These are phyloP conservation scores for Phytophthora sojae DNA, from an alignment of 352 stramenopile species.

Conservation along the genomic window DNA sequence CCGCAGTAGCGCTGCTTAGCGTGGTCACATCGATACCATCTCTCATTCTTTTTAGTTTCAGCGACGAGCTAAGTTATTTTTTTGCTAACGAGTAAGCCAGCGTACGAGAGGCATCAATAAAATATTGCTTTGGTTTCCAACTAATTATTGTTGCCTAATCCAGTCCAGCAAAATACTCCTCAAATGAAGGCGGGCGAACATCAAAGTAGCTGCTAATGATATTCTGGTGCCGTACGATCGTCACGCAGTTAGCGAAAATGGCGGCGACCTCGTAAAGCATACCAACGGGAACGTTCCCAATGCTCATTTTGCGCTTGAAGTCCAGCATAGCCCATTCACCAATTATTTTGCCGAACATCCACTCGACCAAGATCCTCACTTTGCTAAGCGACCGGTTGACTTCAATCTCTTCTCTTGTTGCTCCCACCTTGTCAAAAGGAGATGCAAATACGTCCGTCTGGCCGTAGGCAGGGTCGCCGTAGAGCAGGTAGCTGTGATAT, in stretches of 20 bases:
- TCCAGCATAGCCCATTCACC: background rate
- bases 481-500: background rate
- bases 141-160: too few species aligned
- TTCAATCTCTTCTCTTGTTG: background rate
- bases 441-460: background rate
- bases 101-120: too few species aligned
- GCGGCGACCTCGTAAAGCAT: background rate
- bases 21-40: too few species aligned
- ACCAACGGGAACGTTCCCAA: background rate
- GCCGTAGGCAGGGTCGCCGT: background rate
- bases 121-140: too few species aligned
- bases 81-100: too few species aligned
- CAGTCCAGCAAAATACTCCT: too few species aligned
- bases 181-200: background rate
- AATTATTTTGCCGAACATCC: background rate
- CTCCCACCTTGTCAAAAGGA: background rate
- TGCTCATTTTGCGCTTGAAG: background rate
- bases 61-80: too few species aligned
- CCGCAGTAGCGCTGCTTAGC: too few species aligned
- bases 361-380: background rate
- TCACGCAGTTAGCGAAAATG: background rate
- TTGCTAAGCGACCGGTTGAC: background rate
- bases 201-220: background rate
- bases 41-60: too few species aligned
- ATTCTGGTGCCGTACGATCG: background rate